Percentiles rank a stretch among this genome's conserved stretches.
Evolutionary conservation across 495 filamentous ascomycete species (phyloP).

Genomic region (Staphylotrichum tortipilum): DNA sequence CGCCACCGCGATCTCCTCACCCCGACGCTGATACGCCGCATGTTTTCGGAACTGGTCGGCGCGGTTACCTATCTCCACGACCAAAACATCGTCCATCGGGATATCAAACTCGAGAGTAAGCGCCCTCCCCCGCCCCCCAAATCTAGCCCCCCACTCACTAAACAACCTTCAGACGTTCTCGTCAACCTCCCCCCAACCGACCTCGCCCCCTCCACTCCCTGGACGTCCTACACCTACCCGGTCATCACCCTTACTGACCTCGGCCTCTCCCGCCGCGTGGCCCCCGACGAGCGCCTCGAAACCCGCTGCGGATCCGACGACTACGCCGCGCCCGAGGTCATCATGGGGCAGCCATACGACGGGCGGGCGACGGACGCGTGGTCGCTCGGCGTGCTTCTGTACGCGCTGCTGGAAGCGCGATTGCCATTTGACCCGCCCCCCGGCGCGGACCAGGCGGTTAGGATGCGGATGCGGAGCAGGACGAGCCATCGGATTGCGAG

Average conservation of each 20-base stretch:
- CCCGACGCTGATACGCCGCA: constrained; percentile 64
- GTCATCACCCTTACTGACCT: constrained; percentile 86
- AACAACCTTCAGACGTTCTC: constrained; percentile 84
- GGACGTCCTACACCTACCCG: constrained; percentile 65
- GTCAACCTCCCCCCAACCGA: constrained; percentile 63
- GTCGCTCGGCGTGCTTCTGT: constrained; percentile 88
- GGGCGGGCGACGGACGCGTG: constrained; percentile 88
- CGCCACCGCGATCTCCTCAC: constrained; percentile 53
- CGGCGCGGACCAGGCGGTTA: constrained; percentile 54
- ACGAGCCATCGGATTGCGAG: constrained; percentile 90
- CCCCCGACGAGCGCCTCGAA: constrained; percentile 68
- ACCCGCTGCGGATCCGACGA: constrained; percentile 93
- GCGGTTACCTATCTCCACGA: constrained; percentile 81
- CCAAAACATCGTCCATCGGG: constrained; percentile 82
- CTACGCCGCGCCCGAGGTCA: constrained; percentile 92
- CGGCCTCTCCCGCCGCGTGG: constrained; percentile 77
- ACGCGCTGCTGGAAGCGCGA: constrained; percentile 84
- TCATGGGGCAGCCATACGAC: constrained; percentile 92
- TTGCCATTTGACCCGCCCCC: constrained; percentile 86
- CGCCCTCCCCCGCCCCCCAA: constrained; percentile 14
- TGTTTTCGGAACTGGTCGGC: constrained; percentile 80
- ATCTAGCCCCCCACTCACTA: constrained; percentile 23
- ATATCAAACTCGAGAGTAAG: constrained; percentile 97
- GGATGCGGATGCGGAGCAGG: constrained; percentile 53
- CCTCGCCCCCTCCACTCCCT: constrained; percentile 44